Evolutionary conservation across 1,139 yeast species (phyloP), one percentile per base, ranked within the genome.

Genomic region (Meyerozyma carpophila): DNA sequence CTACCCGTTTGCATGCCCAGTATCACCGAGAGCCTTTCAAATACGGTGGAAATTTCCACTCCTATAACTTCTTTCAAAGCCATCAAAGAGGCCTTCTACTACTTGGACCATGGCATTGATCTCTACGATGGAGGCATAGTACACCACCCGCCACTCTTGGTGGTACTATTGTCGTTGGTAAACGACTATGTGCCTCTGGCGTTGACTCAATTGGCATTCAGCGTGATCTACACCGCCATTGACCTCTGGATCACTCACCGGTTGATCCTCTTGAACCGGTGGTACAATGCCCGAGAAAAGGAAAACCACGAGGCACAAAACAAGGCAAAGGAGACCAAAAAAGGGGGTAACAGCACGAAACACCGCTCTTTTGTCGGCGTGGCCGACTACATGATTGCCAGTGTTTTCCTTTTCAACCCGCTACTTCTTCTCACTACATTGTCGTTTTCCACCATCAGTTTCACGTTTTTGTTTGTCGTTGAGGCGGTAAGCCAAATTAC

Each of bases 121-220:
- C 80, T 91, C 5, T 91, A 90, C 56, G 81, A 80, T 47, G 95
- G 96, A 16, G 95, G 96, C 2, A 82, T 88, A 27, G 88, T 85
- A 40, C 94, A 90, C 60, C 95, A 89, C 57, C 76, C 95, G 4
- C 96, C 96, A 1, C 59, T 91, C 29, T 57, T 87, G 36, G 73
- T 88, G 43, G 66, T 73, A 5, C 51, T 79, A 9, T 68, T 84
- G 50, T 68, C 71, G 27, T 47, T 70, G 3, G 48, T 81, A 14
- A 51, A 62, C 37, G 52, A 57, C 20, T 52, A 66, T 21, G 47
- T 73, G 10, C 58, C 70, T 3, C 47, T 54, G 29, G 51, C 41
- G 3, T 52, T 51, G 32, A 46, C 54, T 25, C 39, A 45, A 5
- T 40, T 55, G 6, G 48, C 51, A 26, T 65, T 65, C 51, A 61